A percentile compares a stretch with the other conserved stretches of the same genome.
These are phyloP conservation scores for Cinchona pubescens DNA, from an alignment of 257 asterid species.

Conservation along the genomic window DNA sequence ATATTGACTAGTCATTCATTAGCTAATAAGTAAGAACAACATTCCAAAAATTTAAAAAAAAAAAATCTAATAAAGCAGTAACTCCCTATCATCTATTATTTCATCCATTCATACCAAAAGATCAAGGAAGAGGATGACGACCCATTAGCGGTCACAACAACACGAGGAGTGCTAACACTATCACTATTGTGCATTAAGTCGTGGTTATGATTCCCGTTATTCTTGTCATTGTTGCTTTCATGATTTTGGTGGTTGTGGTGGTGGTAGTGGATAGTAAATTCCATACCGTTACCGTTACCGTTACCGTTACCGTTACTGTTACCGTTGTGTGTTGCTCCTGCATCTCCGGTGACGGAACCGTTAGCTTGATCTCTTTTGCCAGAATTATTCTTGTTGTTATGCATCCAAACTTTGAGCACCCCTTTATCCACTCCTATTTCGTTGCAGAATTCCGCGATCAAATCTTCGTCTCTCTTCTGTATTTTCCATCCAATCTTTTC, in stretches of 20 bases:
- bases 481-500: constrained; percentile 73
- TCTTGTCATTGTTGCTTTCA: constrained; percentile 28
- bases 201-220: constrained; percentile 26
- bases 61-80: constrained; percentile 29
- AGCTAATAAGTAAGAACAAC: constrained; percentile 29
- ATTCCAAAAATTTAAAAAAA: constrained; percentile 11
- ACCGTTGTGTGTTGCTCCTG: constrained; percentile 18
- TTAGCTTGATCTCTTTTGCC: constrained; percentile 47
- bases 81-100: constrained; percentile 12
- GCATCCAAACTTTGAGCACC: constrained; percentile 93
- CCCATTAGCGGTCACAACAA: constrained; percentile 48
- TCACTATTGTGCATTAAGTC: constrained; percentile 28
- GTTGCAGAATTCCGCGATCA: constrained; percentile 48
- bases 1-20: constrained; percentile 15
- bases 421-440: constrained; percentile 62
- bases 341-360: constrained; percentile 13
- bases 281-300: constrained; percentile 18
- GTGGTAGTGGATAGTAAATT: constrained; percentile 24
- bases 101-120: constrained; percentile 6
- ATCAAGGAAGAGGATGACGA: constrained; percentile 61
- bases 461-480: constrained; percentile 69
- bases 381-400: constrained; percentile 65
- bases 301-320: neutral
- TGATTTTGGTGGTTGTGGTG: constrained; percentile 46
- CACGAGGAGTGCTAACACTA: constrained; percentile 23